These are phyloP conservation scores for Globisporangium uncinulatum DNA, from an alignment of 352 stramenopile species.

Conservation along the genomic window DNA sequence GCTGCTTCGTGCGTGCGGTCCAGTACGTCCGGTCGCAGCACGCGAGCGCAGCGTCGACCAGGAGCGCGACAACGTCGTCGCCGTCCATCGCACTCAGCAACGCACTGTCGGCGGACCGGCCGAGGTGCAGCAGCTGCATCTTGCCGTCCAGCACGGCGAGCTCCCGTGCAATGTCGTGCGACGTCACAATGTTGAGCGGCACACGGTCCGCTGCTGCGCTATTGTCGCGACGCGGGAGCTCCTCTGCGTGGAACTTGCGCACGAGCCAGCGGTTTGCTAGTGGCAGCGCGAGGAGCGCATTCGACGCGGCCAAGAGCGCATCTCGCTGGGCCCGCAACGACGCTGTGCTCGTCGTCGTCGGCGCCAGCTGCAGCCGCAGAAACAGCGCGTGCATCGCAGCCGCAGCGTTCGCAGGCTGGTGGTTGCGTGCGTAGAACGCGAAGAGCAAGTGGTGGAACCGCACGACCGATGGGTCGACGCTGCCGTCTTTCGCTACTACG, in stretches of 20 bases:
- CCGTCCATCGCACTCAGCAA: slow-evolving; percentile 53
- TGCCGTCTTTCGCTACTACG: slow-evolving; percentile 25
- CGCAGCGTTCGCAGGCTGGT: slow-evolving; percentile 57
- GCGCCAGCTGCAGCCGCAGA: slow-evolving; percentile 37
- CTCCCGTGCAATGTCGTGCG: slow-evolving; percentile 53
- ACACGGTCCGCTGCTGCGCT: not conserved
- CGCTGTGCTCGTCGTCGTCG: slow-evolving; percentile 22
- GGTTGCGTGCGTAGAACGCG: slow-evolving; percentile 55
- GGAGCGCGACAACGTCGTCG: slow-evolving; percentile 45
- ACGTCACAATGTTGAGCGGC: slow-evolving; percentile 53
- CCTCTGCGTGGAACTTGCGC: slow-evolving; percentile 63
- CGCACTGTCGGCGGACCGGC: slow-evolving; percentile 39
- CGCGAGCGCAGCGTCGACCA: slow-evolving; percentile 33
- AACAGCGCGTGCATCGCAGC: slow-evolving; percentile 53
- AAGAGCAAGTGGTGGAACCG: slow-evolving; percentile 70
- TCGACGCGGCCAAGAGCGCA: slow-evolving; percentile 43
- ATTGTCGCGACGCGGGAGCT: slow-evolving; percentile 19
- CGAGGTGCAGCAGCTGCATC: slow-evolving; percentile 42
- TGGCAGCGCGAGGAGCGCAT: slow-evolving; percentile 34
- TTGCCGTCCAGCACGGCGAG: slow-evolving; percentile 61
- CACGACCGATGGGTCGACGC: slow-evolving; percentile 37
- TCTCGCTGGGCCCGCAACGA: slow-evolving; percentile 58
- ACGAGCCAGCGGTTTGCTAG: slow-evolving; percentile 57
- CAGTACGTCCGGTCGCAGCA: slow-evolving; percentile 11
- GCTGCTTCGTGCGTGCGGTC: slow-evolving; percentile 38